Base-by-base conservation (phyloP, 2,329 filamentous ascomycete species). In the Alternaria ventricosa region DNA sequence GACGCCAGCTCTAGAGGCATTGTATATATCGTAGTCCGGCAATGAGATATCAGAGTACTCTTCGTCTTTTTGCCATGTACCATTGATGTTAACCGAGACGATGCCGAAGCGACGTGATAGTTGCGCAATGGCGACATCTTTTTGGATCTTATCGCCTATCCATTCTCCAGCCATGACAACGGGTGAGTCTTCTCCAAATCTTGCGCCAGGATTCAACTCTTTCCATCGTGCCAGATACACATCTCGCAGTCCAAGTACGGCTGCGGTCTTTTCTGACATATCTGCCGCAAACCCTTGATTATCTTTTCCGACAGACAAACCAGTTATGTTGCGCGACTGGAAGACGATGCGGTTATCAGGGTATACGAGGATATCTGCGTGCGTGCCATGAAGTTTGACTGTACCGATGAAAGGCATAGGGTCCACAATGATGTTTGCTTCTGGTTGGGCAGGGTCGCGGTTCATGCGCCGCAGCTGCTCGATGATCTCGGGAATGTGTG, bases 321-420 rank as follows among this genome's bases (percentile, higher is more conserved):
- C 64, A 11, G 43, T 15, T 5, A 70, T 66, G 57, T 76, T 75
- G 2, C 71, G 71, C 3, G 71, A 74, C 27, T 78, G 75, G 7
- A 77, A 66, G 13, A 65, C 25, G 30, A 78, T 71, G 12, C 22
- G 65, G 18, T 74, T 33, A 46, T 73, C 61, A 10, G 27, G 36
- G 36, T 70, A 56, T 30, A 78, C 46, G 5, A 77, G 64, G 6
- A 79, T 76, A 46, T 78, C 75, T 30, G 71, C 71, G 43, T 78
- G 78, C 1, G 75, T 77, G 25, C 77, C 76, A 58, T 78, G 77
- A 15, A 79, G 66, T 30, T 78, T 80, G 44, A 76, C 69, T 8
- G 71, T 77, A 41, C 74, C 77, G 2, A 71, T 27, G 3, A 79
- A 67, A 9, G 68, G 66, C 8, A 76, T 69, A 2, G 69, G 59